Base-by-base conservation (phyloP, 2,329 filamentous ascomycete genomes). In the Coccinonectria pachysandricola region DNA sequence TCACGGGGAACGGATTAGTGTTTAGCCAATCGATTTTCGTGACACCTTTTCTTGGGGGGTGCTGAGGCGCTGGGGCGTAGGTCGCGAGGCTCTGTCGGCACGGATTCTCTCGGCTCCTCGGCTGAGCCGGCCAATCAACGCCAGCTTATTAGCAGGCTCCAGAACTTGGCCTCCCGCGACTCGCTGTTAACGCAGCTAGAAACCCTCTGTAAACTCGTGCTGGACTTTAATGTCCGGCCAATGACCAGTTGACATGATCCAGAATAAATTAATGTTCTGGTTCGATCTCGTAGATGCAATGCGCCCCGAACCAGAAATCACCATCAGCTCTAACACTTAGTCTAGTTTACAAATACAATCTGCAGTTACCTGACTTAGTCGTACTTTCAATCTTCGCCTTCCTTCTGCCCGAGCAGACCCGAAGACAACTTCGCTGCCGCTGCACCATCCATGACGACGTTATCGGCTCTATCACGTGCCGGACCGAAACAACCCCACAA, bases 121-220 rank as follows among this genome's bases (percentile, higher is more conserved):
- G 51, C 44, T 48, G 35, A 50, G 32, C 37, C 31, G 30, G 23
- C 52, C 51, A 55, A 56, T 56, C 50, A 54, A 34, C 26, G 28
- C 4, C 21, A 19, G 28, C 42, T 42, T 46, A 46, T 45, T 43
- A 46, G 40, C 32, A 46, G 41, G 31, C 21, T 34, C 30, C 31
- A 34, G 25, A 29, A 29, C 35, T 24, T 26, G 24, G 10, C 11
- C 13, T 8, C 18, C 18, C 14, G 9, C 23, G 18, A 16, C 14
- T 27, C 24, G 23, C 5, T 4, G 7, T 7, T 17, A 12, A n/a
- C n/a, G n/a, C n/a, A n/a, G n/a, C n/a, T n/a, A n/a, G n/a, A n/a
- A n/a, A n/a, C n/a, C n/a, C n/a, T n/a, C n/a, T n/a, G n/a, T n/a
- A n/a, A n/a, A n/a, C n/a, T n/a, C n/a, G n/a, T n/a, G n/a, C n/a